Evolutionary conservation across 2,329 filamentous ascomycete genomes (phyloP), one percentile per base, ranked within the genome.

Genomic region (Didymella arachidicola): DNA sequence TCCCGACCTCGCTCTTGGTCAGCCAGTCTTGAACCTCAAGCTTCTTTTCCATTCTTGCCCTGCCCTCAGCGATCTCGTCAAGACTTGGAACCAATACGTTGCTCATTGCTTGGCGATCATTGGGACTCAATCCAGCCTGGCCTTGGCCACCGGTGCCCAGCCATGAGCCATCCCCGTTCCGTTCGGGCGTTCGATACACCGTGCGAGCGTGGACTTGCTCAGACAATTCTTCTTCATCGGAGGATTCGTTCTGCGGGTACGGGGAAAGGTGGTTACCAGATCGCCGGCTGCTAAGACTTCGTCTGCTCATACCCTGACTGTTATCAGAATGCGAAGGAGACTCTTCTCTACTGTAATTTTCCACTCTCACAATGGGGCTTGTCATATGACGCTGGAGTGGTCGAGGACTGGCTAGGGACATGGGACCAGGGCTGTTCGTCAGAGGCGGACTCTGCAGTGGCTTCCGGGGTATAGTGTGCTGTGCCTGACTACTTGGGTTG

Each of bases 1-100:
- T 83, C n/a, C 79, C 79, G 12, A 79, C 78, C 54, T 78, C 75
- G 54, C 73, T 79, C 51, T 73, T 77, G 14, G 74, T 79, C 3
- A 85, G 78, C 84, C 84, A 87, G 22, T 79, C 75, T 50, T 79
- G 77, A 32, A 87, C 84, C 52, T 84, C 82, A 8, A 79, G 76
- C 57, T 84, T 84, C 65, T 81, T 84, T 49, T 84, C 81, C 3
- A 80, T 77, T 30, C 79, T 72, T 32, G 80, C 74, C 48, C 80
- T 78, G 57, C 80, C 74, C 42, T 80, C 74, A 46, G 80, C 78
- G 47, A 84, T 73, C 26, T 86, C 83, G 46, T 83, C 82, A 7
- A 84, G 74, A 47, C 79, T 85, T 14, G 77, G 78, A 4, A 84
- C 75, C 44, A 77, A 78, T 16, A 75, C 72, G 52, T 82, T 71